phyloP scores from a whole-genome alignment of 495 filamentous ascomycete genomes.

The Aspergillus wentii region DNA sequence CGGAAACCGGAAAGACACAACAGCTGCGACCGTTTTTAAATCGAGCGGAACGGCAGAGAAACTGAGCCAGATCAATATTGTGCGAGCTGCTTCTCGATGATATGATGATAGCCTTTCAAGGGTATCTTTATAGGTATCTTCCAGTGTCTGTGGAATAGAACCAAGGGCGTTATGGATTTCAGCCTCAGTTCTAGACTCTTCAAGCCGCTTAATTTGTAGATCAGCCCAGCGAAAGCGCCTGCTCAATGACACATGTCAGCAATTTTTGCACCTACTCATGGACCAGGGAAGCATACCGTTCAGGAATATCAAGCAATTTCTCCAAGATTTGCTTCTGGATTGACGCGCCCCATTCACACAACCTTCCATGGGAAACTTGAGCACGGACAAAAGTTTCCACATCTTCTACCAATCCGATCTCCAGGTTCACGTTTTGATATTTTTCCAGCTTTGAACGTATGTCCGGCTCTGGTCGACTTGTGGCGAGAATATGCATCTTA shows the following conservation, averaged over 20 bases:
- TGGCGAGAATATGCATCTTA: conserved; percentile 13
- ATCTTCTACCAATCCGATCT: conserved; percentile 4
- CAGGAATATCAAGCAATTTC: not conserved
- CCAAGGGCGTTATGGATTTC: not conserved
- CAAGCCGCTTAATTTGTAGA: conserved; percentile 8
- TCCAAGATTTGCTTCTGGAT: not conserved
- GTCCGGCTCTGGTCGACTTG: conserved; percentile 7
- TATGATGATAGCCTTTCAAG: not conserved
- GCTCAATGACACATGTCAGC: not conserved
- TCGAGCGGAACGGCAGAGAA: not conserved
- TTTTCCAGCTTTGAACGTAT: not conserved
- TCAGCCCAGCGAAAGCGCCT: conserved; percentile 13
- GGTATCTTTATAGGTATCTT: conserved; percentile 2
- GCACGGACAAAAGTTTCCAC: conserved; percentile 5
- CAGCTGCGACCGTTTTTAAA: conserved; percentile 1
- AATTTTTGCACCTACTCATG: not conserved
- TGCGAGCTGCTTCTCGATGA: not conserved
- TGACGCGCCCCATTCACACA: not conserved
- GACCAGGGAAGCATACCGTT: conserved; percentile 3
- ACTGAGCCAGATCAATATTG: conserved; percentile 4
- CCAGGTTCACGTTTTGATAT: not conserved
- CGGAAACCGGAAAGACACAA: not conserved
- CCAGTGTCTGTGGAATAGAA: conserved; percentile 2
- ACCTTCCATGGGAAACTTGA: not conserved
- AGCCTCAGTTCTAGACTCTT: not conserved